Base-by-base conservation (phyloP, 2,329 filamentous ascomycete genomes). In the Trichoderma sp. region DNA sequence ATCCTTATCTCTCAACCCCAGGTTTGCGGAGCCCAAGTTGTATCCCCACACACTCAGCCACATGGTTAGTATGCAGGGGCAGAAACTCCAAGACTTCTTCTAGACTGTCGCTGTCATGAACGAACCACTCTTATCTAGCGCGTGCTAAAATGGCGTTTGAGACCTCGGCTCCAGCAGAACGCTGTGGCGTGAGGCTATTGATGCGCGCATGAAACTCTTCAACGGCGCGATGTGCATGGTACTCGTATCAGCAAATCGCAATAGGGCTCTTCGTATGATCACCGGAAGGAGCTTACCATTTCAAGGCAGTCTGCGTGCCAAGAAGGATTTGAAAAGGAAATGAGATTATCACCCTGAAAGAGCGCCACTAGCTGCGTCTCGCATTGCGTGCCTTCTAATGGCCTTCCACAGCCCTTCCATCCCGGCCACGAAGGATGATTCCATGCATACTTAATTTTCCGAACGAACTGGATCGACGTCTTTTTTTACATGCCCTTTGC, bases 1-100 rank as follows among this genome's bases (percentile, higher is more conserved):
- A 59, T 56, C 18, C 21, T 69, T 69, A 69, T 69, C 66, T 69
- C 50, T 69, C n/a, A 69, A 69, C 66, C 66, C 66, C 66, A 69
- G 66, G 66, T 69, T 69, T 69, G 66, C 66, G 66, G 66, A 60
- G 66, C 9, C 8, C 50, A 27, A 41, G 16, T 4, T 18, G 18
- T 6, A n/a, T 56, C 27, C 31, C 66, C 50, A 59, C 50, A 60
- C 31, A 59, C 33, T 50, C 56, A 27, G n/a, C 50, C 66, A 60
- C 50, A 29, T 45, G 64, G 41, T 21, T 53, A 18, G 29, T 27
- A 69, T 38, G 50, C 45, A 59, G 66, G 66, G 66, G 33, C 66
- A 38, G 50, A 1, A 66, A 66, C 31, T 41, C 38, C 38, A 41
- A 18, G 38, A 41, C 38, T 41, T 69, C 29, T 24, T 69, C 29